Base-by-base conservation (phyloP, 345 rosid species). In the Luvunga scandens region DNA sequence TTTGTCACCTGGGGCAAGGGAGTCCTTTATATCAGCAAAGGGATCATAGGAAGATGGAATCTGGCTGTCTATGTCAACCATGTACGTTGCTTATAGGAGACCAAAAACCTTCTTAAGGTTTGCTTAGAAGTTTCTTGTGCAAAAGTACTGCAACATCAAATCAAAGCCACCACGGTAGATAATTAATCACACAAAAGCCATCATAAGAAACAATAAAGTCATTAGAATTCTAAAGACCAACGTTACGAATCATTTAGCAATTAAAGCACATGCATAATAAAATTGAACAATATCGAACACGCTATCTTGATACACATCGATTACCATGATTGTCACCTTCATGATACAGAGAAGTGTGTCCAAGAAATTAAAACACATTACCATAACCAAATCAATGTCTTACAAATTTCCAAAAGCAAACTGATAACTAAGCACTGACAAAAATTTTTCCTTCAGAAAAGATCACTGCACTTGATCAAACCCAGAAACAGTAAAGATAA, bases 21-120 rank as follows among this genome's bases (percentile, higher is more conserved):
- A 71, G 12, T 90, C 89, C 53, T 77, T 78, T 2, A 91, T 91
- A 48, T 90, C 94, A 2, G 90, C 88, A 36, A 94, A 90, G 2
- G 98, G 97, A 75, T 94, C 97, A 66, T 85, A 90, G 36, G 92
- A 79, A 12, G 85, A 31, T 53, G 95, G 98, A 72, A 94, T 83
- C 82, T 90, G 87, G 48, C 75, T 21, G 79, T 89, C 94, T 72
- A 71, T 30, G 65, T 88, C 89, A 91, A 92, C 94, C 98, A 94
- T 94, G 95, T 86, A 94, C 89, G 59, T 89, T 28, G 81, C 69
- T 82, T 75, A 69, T 34, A 22, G 65, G 34, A 30, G 39, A 75
- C 88, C 78, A n/a, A 34, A 24, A 77, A 60, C 9, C 4, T 33
- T 25, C 13, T 21, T 16, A 9, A 14, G 22, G 13, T 1, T 25